Evolutionary conservation across 257 asterid genomes (phyloP), one percentile per base, ranked within the genome.

Genomic region (Asclepias syriaca): DNA sequence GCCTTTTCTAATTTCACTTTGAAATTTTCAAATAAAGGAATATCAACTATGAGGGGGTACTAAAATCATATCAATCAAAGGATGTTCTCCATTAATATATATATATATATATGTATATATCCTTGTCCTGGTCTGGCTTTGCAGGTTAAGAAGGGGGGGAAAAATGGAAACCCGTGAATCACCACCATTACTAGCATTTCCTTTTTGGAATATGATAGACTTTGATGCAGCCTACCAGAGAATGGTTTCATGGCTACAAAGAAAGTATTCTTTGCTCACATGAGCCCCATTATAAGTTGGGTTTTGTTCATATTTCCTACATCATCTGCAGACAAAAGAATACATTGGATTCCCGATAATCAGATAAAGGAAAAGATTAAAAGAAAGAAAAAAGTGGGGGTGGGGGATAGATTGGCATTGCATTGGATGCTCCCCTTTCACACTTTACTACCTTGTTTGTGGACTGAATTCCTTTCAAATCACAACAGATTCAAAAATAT

Each of bases 351-450:
- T 34, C 79, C 65, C 65, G 24, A 16, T 16, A 37, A 66, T 6
- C 14, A 3, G 57, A 14, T 6, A 19, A 54, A 54, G 16, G 24
- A 55, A 59, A 39, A 57, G 70, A 43, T 43, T 40, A 6, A 13
- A 21, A 34, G 3, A 37, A 7, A 2, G 10, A 1, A 43, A 50
- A 16, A n/a, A 5, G 1, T 0, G 1, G 46, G 0, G 27, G 27
- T 0, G 27, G 0, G 5, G 1, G 46, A 58, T 6, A 24, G 12
- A 9, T 51, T 11, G 48, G 48, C 11, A 43, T 43, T 43, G 48
- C 79, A 61, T 75, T 60, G 79, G 79, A 75, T 75, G 32, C 79
- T 67, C 15, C 40, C 16, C 8, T 21, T 19, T 15, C 29, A 24
- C 3, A 6, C 27, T 19, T 48, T 37, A 34, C 39, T 37, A 18